A percentile compares a stretch with the other conserved stretches of the same genome.
These are phyloP conservation scores for Galerina sulciceps DNA, from an alignment of 768 basidiomycete genomes.

Conservation along the genomic window DNA sequence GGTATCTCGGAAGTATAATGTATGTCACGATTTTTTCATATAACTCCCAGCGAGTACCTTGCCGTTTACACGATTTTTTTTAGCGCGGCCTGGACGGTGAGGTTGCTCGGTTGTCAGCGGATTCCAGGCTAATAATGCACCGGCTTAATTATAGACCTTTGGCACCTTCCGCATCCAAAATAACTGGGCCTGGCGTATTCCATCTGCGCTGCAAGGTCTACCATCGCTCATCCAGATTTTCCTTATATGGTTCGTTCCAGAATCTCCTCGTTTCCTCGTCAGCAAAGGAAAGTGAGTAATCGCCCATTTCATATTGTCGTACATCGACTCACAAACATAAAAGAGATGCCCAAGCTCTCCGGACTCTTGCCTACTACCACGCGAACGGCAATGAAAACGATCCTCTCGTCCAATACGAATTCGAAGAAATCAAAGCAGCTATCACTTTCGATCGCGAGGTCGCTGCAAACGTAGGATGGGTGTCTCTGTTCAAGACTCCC, in stretches of 20 bases:
- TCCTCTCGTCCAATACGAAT: constrained; percentile 63
- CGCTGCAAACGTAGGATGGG: constrained; percentile 48
- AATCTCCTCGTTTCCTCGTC: constrained; percentile 76
- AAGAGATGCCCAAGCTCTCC: constrained; percentile 50
- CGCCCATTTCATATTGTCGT: background rate
- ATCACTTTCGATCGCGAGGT: constrained; percentile 46
- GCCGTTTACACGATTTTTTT: background rate
- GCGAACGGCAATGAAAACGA: constrained; percentile 54
- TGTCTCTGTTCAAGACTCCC: constrained; percentile 45
- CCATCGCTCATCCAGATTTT: constrained; percentile 64
- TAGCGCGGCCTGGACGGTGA: constrained; percentile 66
- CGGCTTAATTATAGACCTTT: constrained; percentile 44
- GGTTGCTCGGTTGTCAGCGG: background rate
- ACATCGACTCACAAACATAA: background rate
- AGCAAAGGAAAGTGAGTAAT: constrained; percentile 52
- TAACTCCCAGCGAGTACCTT: background rate
- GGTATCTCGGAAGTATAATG: constrained; percentile 71
- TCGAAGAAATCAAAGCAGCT: constrained; percentile 67
- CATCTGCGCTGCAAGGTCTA: constrained; percentile 64
- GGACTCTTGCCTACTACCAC: constrained; percentile 59
- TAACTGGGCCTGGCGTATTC: constrained; percentile 76
- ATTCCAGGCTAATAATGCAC: background rate
- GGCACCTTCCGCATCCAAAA: constrained; percentile 65
- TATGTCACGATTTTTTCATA: constrained; percentile 30
- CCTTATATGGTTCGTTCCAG: constrained; percentile 67